These are phyloP conservation scores for Ogataea thermomethanolica DNA, from an alignment of 805 yeast species.

Conservation along the genomic window DNA sequence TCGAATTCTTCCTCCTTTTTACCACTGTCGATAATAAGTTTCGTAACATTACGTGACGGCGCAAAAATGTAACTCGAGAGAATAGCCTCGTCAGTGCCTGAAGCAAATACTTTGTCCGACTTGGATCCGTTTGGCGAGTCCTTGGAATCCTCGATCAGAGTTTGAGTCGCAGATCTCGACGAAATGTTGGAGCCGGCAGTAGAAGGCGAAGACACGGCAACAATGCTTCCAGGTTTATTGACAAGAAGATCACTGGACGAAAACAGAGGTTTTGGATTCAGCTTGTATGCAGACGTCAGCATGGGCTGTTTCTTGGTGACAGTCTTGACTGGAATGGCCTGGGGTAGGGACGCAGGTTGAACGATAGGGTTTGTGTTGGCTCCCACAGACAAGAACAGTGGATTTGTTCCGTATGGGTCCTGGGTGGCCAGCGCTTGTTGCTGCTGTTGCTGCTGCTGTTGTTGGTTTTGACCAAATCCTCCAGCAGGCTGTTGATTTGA, in stretches of 20 bases:
- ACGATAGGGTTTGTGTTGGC: constrained; percentile 36
- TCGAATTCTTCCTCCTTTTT: constrained; percentile 22
- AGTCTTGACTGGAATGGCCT: constrained; percentile 46
- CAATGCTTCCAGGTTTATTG: constrained; percentile 24
- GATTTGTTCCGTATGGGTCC: constrained; percentile 79
- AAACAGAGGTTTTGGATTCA: constrained; percentile 62
- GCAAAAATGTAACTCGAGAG: constrained; percentile 68
- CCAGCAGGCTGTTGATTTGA: constrained; percentile 13
- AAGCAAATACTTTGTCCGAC: constrained; percentile 34
- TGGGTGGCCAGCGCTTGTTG: constrained; percentile 36
- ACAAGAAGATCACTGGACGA: constrained; percentile 26
- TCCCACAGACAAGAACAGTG: constrained; percentile 48
- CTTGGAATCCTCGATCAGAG: constrained; percentile 19
- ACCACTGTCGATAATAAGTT: constrained; percentile 49
- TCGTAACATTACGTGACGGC: constrained; percentile 53
- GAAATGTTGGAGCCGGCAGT: constrained; percentile 20
- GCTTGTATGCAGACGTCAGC: constrained; percentile 56
- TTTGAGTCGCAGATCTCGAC: constrained; percentile 26
- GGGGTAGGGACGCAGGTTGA: constrained; percentile 47
- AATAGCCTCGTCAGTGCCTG: constrained; percentile 62
- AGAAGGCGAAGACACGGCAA: constrained; percentile 18
- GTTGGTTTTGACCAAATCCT: constrained; percentile 18
- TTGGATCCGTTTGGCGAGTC: constrained; percentile 11
- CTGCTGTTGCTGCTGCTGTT: constrained; percentile 21
- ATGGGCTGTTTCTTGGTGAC: constrained; percentile 56